Evolutionary conservation across 148 eudicot species (phyloP).

Genomic region (Polygonum maritimum): DNA sequence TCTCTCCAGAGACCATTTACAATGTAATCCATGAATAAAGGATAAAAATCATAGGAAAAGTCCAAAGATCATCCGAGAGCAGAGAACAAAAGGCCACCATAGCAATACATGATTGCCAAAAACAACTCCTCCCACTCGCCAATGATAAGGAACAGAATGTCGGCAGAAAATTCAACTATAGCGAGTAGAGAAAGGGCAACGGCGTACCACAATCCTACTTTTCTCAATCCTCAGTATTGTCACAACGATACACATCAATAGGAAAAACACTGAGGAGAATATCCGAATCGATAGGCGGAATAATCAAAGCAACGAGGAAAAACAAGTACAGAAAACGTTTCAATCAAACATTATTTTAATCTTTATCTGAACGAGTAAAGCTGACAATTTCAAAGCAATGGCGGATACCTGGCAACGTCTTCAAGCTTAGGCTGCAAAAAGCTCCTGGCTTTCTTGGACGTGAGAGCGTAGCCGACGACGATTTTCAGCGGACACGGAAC

Average conservation of each 20-base stretch:
- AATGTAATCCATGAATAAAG: neutral
- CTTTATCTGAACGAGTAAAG: neutral
- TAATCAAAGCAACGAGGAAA: neutral
- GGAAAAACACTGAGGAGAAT: neutral
- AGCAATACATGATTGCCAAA: neutral
- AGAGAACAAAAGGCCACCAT: neutral
- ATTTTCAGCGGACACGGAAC: constrained; percentile 33
- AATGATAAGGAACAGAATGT: neutral
- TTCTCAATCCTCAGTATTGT: neutral
- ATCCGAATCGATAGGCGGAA: neutral
- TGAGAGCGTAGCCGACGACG: constrained; percentile 89
- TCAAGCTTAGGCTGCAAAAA: constrained; percentile 82
- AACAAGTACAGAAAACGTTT: neutral
- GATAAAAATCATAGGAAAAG: neutral
- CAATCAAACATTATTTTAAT: neutral
- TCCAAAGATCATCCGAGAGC: neutral
- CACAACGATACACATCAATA: neutral
- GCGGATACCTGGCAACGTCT: constrained; percentile 61
- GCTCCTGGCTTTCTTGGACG: constrained; percentile 79
- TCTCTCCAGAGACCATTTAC: neutral
- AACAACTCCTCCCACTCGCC: neutral
- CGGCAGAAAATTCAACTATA: neutral
- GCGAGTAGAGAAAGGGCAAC: neutral
- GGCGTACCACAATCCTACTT: neutral
- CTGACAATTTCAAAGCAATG: neutral